These are phyloP conservation scores for Cutaneotrichosporon cyanovorans DNA, from an alignment of 1,284 basidiomycete species.

Conservation along the genomic window DNA sequence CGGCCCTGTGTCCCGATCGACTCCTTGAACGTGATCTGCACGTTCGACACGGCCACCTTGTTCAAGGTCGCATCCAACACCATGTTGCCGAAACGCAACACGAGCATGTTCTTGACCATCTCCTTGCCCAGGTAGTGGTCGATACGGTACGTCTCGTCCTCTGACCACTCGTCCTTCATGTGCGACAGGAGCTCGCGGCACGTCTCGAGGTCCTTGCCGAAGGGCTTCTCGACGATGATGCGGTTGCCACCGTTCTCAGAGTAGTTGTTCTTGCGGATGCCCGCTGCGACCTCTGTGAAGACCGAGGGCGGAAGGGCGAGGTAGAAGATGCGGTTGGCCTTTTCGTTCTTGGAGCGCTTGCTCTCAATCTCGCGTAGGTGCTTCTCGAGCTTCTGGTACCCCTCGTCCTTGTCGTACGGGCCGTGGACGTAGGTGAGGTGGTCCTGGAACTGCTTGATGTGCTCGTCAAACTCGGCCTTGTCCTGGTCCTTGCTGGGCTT, in stretches of 20 bases:
- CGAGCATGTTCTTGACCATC: slow-evolving; percentile 96
- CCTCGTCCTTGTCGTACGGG: slow-evolving; percentile 71
- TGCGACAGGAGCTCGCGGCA: slow-evolving; percentile 68
- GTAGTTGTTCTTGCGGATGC: slow-evolving; percentile 76
- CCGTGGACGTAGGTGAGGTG: slow-evolving; percentile 75
- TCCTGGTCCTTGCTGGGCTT: slow-evolving; percentile 60
- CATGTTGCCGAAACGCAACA: slow-evolving; percentile 86
- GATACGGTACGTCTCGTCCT: slow-evolving; percentile 95
- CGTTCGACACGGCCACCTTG: slow-evolving; percentile 86
- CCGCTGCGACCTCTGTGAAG: slow-evolving; percentile 77
- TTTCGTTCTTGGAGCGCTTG: slow-evolving; percentile 48
- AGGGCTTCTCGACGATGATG: slow-evolving; percentile 93
- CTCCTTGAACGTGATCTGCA: slow-evolving; percentile 98
- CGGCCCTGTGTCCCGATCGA: slow-evolving; percentile 94
- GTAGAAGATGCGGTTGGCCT: slow-evolving; percentile 73
- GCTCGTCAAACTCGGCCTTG: slow-evolving; percentile 40
- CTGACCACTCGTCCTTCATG: slow-evolving; percentile 79
- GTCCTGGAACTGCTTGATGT: slow-evolving; percentile 73
- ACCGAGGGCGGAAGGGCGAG: slow-evolving; percentile 90
- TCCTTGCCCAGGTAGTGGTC: slow-evolving; percentile 98
- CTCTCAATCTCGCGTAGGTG: slow-evolving; percentile 71
- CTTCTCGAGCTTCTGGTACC: slow-evolving; percentile 68
- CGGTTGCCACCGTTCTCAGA: slow-evolving; percentile 65
- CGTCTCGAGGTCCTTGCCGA: slow-evolving; percentile 87
- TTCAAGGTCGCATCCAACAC: slow-evolving; percentile 82